Percentiles rank a stretch among this genome's conserved stretches.
phyloP scores from a whole-genome alignment of 148 eudicot species.

The Vaccinium corymbosum region DNA sequence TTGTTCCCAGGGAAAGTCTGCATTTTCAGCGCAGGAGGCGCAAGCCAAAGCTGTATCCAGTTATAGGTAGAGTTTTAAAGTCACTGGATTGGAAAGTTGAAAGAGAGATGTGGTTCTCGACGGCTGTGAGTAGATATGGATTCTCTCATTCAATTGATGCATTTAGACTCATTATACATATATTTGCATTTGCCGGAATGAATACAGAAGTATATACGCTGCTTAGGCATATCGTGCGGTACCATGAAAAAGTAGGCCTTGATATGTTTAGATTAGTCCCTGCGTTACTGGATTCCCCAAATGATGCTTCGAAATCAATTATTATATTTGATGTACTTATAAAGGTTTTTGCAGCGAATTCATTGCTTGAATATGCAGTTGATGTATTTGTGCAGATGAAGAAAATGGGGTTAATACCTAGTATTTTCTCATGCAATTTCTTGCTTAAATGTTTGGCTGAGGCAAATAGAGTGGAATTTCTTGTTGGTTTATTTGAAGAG shows the following conservation, averaged over 20 bases:
- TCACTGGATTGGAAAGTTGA: constrained; percentile 44
- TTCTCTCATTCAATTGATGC: constrained; percentile 26
- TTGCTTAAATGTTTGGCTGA: constrained; percentile 50
- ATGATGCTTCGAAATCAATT: constrained; percentile 15
- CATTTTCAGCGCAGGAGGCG: background rate
- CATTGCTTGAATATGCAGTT: constrained; percentile 35
- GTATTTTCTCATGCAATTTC: constrained; percentile 47
- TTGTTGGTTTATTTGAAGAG: constrained; percentile 33
- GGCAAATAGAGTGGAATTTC: constrained; percentile 22
- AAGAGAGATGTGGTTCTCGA: constrained; percentile 23
- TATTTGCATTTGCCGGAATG: constrained; percentile 42
- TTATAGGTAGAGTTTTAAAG: constrained; percentile 35
- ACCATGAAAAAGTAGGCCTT: constrained; percentile 22
- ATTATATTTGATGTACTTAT: constrained; percentile 32
- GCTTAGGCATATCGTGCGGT: constrained; percentile 36
- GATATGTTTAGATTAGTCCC: constrained; percentile 26
- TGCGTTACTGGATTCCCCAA: constrained; percentile 27
- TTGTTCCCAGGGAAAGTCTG: constrained; percentile 5
- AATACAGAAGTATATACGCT: constrained; percentile 33
- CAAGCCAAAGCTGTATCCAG: constrained; percentile 24
- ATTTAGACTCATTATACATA: constrained; percentile 34
- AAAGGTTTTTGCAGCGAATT: constrained; percentile 46
- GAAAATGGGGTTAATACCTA: constrained; percentile 28
- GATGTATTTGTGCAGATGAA: constrained; percentile 31
- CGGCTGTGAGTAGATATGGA: constrained; percentile 32